A percentile compares a stretch with the other conserved stretches of the same genome.
These are phyloP conservation scores for Grosmannia serpens DNA, from an alignment of 2,329 filamentous ascomycete species.

Conservation along the genomic window DNA sequence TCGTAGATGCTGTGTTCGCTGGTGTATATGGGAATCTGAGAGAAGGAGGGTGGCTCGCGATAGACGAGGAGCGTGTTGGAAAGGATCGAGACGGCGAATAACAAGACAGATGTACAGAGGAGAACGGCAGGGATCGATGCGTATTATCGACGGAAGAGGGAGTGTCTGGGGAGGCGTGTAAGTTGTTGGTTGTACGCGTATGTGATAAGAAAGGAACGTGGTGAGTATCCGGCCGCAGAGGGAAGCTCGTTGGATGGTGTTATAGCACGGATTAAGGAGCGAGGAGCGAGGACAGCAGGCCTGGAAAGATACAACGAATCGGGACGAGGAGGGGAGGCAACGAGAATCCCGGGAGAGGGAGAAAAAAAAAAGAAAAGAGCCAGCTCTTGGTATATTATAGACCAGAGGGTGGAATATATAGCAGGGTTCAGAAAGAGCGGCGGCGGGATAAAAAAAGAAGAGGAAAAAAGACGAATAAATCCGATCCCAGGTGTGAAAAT, in stretches of 20 bases:
- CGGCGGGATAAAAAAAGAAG: background rate
- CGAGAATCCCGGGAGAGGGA: background rate
- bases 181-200: background rate
- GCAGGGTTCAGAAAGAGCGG: conserved; percentile 13
- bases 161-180: conserved; percentile 6
- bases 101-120: no score
- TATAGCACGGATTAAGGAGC: background rate
- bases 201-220: conserved; percentile 26
- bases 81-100: no score
- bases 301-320: conserved; percentile 13
- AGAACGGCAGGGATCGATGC: no score
- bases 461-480: background rate
- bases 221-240: conserved; percentile 25
- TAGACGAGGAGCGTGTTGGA: no score
- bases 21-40: no score
- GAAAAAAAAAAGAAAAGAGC: conserved; percentile 32
- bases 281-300: background rate
- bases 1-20: no score
- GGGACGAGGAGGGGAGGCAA: conserved; percentile 15
- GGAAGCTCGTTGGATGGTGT: conserved; percentile 25
- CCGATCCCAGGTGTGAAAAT: background rate
- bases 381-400: conserved; percentile 42
- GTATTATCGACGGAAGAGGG: conserved; percentile 20
- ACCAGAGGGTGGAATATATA: conserved; percentile 26
- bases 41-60: no score